These are phyloP conservation scores for Diaporthe vaccinii DNA, from an alignment of 2,329 filamentous ascomycete genomes.

Conservation along the genomic window DNA sequence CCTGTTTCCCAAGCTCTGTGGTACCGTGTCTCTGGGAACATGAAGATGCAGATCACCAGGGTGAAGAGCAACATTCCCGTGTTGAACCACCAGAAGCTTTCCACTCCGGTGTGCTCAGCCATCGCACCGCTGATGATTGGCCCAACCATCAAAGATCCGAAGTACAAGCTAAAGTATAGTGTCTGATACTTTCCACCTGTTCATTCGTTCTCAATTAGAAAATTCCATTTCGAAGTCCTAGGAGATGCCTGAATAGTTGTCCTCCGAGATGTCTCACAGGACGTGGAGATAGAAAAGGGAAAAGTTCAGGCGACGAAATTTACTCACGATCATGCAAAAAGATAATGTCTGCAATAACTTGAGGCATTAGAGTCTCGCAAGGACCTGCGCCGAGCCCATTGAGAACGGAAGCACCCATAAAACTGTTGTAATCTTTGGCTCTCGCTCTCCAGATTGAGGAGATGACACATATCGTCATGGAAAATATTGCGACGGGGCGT, in stretches of 20 bases:
- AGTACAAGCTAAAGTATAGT: constrained; percentile 72
- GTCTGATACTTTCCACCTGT: constrained; percentile 62
- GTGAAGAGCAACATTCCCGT: constrained; percentile 65
- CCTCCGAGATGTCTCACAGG: no score
- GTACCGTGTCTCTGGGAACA: constrained; percentile 75
- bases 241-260: not conserved
- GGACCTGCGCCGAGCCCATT: constrained; percentile 75
- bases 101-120: constrained; percentile 70
- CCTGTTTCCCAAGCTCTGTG: constrained; percentile 58
- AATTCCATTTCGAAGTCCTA: no score
- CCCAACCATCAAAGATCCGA: constrained; percentile 70
- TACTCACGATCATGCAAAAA: constrained; percentile 70
- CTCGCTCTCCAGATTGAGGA: constrained; percentile 66
- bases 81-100: constrained; percentile 77
- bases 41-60: constrained; percentile 66
- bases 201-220: not conserved
- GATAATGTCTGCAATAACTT: constrained; percentile 74
- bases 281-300: not conserved
- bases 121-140: constrained; percentile 64
- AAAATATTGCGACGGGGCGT: constrained; percentile 60
- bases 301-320: not conserved
- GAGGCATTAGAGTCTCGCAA: constrained; percentile 72
- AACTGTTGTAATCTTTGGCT: constrained; percentile 70
- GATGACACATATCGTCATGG: constrained; percentile 57
- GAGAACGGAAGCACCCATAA: constrained; percentile 74